Evolutionary conservation across 2,329 filamentous ascomycete species (phyloP), one percentile per base, ranked within the genome.

Genomic region (Venturia aucupariae): DNA sequence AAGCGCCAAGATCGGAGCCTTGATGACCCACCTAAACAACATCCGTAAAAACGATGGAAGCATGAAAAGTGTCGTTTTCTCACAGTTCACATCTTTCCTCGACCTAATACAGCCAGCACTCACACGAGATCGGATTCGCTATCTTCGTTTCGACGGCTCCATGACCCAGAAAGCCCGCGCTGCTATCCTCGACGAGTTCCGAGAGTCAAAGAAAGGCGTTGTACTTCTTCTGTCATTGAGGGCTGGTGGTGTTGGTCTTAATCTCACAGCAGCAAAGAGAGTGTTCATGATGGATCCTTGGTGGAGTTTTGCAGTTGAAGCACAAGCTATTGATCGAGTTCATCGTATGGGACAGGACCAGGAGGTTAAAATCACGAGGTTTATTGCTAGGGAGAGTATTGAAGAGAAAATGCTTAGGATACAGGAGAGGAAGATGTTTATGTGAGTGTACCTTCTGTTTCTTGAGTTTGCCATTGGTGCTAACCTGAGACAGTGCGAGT

Each of bases 241-340:
- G 24, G 94, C 95, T 0, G 94, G 95, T 4, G 95, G 94, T 30
- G 94, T 99, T 0, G 94, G 94, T 0, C 80, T 99, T 54, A 99
- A 99, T 72, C 77, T 99, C 67, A 97, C 93, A 0, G 87, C 87
- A 68, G 94, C 94, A 6, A 90, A 88, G 68, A 82, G 90, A 63
- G 95, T 99, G 5, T 99, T 89, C 78, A 95, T 99, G 90, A 97
- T 99, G 94, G 94, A 99, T 75, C 94, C 94, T 0, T 99, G 94
- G 94, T 99, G 94, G 94, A 95, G 90, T 72, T 99, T 93, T 75
- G 92, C 94, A 0, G 88, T 97, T 15, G 94, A 99, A 76, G 91
- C 92, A 5, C 94, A 99, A 76, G 94, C 94, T 10, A 97, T 99
- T 71, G 94, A 99, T 78, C 90, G 94, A 1, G 92, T 99, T 41